Evolutionary conservation across 306 rosid genomes (phyloP).

Genomic region (Prunus mongolica): DNA sequence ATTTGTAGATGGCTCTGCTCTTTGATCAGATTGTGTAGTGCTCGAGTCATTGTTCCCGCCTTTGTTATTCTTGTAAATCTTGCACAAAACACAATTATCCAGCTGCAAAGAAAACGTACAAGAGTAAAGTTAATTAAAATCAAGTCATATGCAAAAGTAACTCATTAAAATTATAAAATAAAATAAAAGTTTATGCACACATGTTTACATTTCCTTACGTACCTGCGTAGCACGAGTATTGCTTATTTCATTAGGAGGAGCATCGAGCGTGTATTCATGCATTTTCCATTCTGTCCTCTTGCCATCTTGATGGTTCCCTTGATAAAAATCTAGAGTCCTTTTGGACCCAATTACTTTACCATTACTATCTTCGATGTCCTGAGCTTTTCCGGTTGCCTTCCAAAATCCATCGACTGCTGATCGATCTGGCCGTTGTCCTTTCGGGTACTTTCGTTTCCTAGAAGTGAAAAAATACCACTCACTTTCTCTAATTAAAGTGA

Average conservation of each 20-base stretch:
- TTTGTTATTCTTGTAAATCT: too few relatives aligned
- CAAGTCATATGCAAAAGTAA: too few relatives aligned
- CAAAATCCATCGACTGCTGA: not conserved
- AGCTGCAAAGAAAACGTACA: too few relatives aligned
- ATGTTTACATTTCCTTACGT: too few relatives aligned
- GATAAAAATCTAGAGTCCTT: not conserved
- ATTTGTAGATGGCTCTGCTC: too few relatives aligned
- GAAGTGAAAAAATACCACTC: slow-evolving; percentile 18
- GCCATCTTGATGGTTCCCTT: not conserved
- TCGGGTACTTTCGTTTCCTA: not conserved
- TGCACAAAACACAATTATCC: too few relatives aligned
- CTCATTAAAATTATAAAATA: too few relatives aligned
- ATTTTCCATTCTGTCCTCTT: slow-evolving; percentile 5
- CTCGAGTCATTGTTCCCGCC: too few relatives aligned
- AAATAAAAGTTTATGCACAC: too few relatives aligned
- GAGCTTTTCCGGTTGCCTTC: slow-evolving; percentile 10
- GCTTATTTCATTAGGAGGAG: not conserved
- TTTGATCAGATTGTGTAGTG: too few relatives aligned
- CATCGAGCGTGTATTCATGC: not conserved
- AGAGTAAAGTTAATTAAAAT: too few relatives aligned
- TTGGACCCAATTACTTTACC: not conserved
- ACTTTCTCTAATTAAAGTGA: not conserved
- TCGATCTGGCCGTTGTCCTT: slow-evolving; percentile 11
- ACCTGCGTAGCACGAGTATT: too few relatives aligned
- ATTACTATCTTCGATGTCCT: not conserved